Conservation (phyloP, 1,284 basidiomycete genomes). For the Sporisorium graminicola region DNA sequence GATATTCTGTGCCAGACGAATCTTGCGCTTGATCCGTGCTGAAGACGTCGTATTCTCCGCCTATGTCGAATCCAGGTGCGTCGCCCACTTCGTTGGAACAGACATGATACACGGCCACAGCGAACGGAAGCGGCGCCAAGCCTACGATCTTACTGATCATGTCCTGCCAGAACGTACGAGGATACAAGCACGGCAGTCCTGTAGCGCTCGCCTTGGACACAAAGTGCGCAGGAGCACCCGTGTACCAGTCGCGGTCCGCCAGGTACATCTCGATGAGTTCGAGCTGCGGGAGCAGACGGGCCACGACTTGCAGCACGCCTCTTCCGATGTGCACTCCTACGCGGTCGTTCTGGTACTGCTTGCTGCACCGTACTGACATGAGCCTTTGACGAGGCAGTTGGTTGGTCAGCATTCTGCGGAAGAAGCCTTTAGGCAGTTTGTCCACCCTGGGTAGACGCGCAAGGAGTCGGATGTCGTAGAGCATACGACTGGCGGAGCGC, state of each 20-base stretch:
- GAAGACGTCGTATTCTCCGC: constrained; percentile 33
- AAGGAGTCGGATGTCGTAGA: constrained; percentile 33
- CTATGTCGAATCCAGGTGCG: constrained; percentile 42
- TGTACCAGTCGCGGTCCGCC: constrained; percentile 31
- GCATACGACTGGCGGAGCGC: constrained; percentile 28
- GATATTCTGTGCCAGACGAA: constrained; percentile 22
- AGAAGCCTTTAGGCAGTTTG: constrained; percentile 36
- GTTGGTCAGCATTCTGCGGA: constrained; percentile 21
- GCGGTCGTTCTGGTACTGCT: constrained; percentile 47
- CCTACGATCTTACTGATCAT: constrained; percentile 7
- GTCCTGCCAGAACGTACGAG: constrained; percentile 40
- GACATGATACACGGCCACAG: constrained; percentile 40
- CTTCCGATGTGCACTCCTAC: constrained; percentile 17
- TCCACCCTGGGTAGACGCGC: constrained; percentile 25
- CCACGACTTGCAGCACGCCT: constrained; percentile 20
- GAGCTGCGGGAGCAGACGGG: constrained; percentile 19
- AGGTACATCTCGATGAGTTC: constrained; percentile 39
- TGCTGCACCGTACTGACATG: constrained; percentile 33
- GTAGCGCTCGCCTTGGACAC: constrained; percentile 39
- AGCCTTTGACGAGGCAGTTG: constrained; percentile 31
- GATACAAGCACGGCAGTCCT: constrained; percentile 43
- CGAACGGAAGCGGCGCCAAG: constrained; percentile 33
- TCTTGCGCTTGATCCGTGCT: constrained; percentile 4
- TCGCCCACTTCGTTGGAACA: constrained; percentile 32
- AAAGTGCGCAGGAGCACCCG: constrained; percentile 32